Conservation (phyloP, 176 grass and related monocot genomes). For the Zea mays region Zm-B73-REFERENCE-NAM-5.0 NC_050097.1:211835501-211836000, state of each 20-base stretch:
- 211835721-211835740: constrained; percentile 82
- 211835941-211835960: no score
- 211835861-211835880: neutral
- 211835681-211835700: constrained; percentile 95
- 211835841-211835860: neutral
- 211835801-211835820: neutral
- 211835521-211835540: no score
- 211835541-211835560: no score
- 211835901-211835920: neutral
- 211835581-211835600: neutral
- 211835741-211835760: constrained; percentile 93
- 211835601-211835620: constrained; percentile 31
- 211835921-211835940: no score
- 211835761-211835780: constrained; percentile 59
- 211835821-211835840: neutral
- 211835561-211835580: no score
- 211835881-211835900: neutral
- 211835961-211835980: no score
- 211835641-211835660: constrained; percentile 53
- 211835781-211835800: constrained; percentile 19
- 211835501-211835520: no score
- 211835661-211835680: constrained; percentile 90
- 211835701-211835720: constrained; percentile 70
- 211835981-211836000: no score
- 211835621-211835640: constrained; percentile 30